Base-by-base conservation (phyloP, 148 eudicot genomes). In the Dianthus caryophyllus region DNA sequence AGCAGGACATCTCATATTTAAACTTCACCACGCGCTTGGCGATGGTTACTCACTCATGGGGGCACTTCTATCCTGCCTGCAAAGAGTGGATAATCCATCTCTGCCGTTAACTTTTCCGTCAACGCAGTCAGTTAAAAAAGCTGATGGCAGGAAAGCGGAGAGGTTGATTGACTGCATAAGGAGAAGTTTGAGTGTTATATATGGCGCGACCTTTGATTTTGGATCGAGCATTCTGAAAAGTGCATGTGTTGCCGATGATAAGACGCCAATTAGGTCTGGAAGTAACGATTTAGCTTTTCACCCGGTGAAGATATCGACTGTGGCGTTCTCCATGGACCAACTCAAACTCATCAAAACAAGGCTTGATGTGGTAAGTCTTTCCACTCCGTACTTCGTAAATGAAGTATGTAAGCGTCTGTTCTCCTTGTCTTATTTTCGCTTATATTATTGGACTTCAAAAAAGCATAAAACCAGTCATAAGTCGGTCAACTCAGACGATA, bases 1-100 rank as follows among this genome's bases (percentile, higher is more conserved):
- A 9, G 78, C 87, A 0, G 95, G 89, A 2, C 63, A 61, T 9
- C 2, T 86, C 2, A 64, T 88, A 9, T 85, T 90, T 71, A 90
- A 85, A 79, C 84, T 90, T 27, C 94, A 90, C 66, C 97, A 90
- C 61, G 79, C 91, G 2, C 75, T 88, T 2, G 97, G 97, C 0
- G 91, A 90, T 30, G 97, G 97, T 13, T 90, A 72, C 70, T 85
- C 97, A 1, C 69, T 90, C 0, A 88, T 91, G 97, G 96, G 97
- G 0, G 90, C 92, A 3, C 92, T 91, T 20, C 90, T 91, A 12
- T 88, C 97, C 4, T 88, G 90, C 66, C 38, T 88, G 11, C 77
- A 83, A 66, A 65, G 92, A 72, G 82, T 87, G 5, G 96, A 91
- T 15, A 24, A 88, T 39, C 90, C 97, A 18, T 68, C 79, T 3